Percentiles rank a stretch among this genome's conserved stretches.
Evolutionary conservation across 2,329 filamentous ascomycete genomes (phyloP).

Genomic region (Monosporascus sp.): DNA sequence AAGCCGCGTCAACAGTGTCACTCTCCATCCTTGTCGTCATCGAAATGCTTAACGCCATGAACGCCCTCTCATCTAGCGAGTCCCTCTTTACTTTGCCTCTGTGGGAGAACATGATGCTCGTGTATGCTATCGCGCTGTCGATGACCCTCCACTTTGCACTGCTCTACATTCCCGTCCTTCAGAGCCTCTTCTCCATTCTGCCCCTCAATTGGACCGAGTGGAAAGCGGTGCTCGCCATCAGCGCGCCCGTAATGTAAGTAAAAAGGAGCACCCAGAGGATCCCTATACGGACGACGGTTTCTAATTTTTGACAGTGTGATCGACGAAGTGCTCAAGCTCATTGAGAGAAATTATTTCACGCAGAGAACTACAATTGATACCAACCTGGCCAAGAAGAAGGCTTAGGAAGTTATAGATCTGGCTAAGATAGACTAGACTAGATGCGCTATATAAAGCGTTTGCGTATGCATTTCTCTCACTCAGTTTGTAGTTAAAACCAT

Average conservation of each 20-base stretch:
- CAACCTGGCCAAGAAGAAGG: constrained; percentile 48
- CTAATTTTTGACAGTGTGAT: constrained; percentile 53
- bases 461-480: background rate
- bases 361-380: constrained; percentile 39
- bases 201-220: constrained; percentile 84
- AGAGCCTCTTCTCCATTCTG: constrained; percentile 84
- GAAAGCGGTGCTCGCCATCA: constrained; percentile 85
- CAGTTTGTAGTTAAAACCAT: constrained; percentile 7
- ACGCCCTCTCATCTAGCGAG: constrained; percentile 92
- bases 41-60: constrained; percentile 99
- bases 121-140: constrained; percentile 87
- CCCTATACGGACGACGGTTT: background rate
- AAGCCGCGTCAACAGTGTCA: constrained; percentile 87
- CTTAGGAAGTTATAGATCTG: constrained; percentile 15
- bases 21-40: constrained; percentile 92
- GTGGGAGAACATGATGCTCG: constrained; percentile 98
- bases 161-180: constrained; percentile 85
- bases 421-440: constrained; percentile 34
- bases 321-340: constrained; percentile 76
- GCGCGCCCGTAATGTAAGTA: constrained; percentile 86
- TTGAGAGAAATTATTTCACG: constrained; percentile 65
- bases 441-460: constrained; percentile 22
- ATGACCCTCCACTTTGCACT: constrained; percentile 95
- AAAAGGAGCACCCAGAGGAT: no score
- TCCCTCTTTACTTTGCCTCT: constrained; percentile 87